Evolutionary conservation across 768 basidiomycete species (phyloP).

Genomic region (Lenzites betulinus): DNA sequence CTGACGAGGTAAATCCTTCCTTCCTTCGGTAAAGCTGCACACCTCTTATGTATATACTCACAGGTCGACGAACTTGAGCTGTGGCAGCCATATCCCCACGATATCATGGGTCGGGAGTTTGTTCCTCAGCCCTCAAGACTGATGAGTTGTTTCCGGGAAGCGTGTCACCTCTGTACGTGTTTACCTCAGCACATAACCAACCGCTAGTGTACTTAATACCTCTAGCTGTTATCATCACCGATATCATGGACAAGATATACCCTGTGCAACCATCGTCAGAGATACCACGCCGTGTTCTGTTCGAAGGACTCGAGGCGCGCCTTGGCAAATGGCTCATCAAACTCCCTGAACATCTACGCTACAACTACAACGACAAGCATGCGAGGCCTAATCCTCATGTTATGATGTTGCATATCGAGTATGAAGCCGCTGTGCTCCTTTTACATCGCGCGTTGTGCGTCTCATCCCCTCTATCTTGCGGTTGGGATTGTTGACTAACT

Average conservation of each 20-base stretch:
- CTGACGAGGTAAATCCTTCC: conserved; percentile 46
- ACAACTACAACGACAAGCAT: conserved; percentile 56
- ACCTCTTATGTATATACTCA: conserved; percentile 10
- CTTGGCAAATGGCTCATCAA: conserved; percentile 76
- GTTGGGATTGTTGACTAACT: neutral
- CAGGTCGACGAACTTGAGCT: conserved; percentile 60
- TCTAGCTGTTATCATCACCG: conserved; percentile 65
- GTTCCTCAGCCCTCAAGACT: conserved; percentile 47
- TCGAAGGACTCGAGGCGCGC: conserved; percentile 60
- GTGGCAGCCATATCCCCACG: conserved; percentile 52
- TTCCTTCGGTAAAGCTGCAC: neutral
- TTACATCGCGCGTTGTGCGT: conserved; percentile 81
- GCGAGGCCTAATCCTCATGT: conserved; percentile 63
- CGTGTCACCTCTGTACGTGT: conserved; percentile 58
- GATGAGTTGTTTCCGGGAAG: conserved; percentile 58
- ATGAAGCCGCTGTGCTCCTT: conserved; percentile 74
- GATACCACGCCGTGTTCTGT: conserved; percentile 47
- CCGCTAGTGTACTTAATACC: neutral
- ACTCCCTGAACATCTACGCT: conserved; percentile 64
- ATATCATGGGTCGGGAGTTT: conserved; percentile 42
- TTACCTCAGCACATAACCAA: neutral
- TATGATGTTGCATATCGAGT: conserved; percentile 69
- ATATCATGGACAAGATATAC: conserved; percentile 69
- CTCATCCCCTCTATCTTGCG: neutral
- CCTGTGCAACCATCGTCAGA: conserved; percentile 57